These are phyloP conservation scores for Populus trichocarpa DNA, from an alignment of 441 rosid species.

Conservation along the genomic window DNA sequence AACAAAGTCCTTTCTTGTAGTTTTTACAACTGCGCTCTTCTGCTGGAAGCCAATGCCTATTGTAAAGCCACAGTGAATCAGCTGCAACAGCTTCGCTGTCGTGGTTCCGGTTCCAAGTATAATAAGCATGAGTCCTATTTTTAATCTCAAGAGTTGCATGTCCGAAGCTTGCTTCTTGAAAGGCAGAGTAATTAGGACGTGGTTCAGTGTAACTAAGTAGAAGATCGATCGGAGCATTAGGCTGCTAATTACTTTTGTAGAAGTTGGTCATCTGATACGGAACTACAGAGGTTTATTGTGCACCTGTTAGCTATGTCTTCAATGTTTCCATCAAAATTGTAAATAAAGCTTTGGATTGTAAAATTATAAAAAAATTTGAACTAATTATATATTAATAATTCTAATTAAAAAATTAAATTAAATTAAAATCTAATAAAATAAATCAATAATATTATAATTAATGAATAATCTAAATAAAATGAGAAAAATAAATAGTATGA, in stretches of 20 bases:
- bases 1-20: background rate
- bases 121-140: constrained; percentile 41
- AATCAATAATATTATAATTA: too few relatives aligned
- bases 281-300: background rate
- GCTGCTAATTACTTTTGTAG: background rate
- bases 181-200: constrained; percentile 45
- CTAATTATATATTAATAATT: too few relatives aligned
- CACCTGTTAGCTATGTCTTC: constrained; percentile 38
- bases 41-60: constrained; percentile 31
- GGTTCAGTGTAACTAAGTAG: constrained; percentile 18
- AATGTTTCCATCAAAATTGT: constrained; percentile 23
- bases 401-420: too few relatives aligned
- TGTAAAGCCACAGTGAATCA: constrained; percentile 39
- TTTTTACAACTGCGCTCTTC: constrained; percentile 17
- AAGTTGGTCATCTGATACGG: too few relatives aligned
- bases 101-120: constrained; percentile 43
- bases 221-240: background rate
- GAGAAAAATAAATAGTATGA: too few relatives aligned
- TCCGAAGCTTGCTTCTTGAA: constrained; percentile 49
- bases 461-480: too few relatives aligned
- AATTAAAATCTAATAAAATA: too few relatives aligned
- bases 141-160: constrained; percentile 51
- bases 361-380: too few relatives aligned
- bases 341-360: too few relatives aligned
- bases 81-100: constrained; percentile 34